phyloP scores from a whole-genome alignment of 495 filamentous ascomycete genomes.

The Talaromyces wortmannii region DNA sequence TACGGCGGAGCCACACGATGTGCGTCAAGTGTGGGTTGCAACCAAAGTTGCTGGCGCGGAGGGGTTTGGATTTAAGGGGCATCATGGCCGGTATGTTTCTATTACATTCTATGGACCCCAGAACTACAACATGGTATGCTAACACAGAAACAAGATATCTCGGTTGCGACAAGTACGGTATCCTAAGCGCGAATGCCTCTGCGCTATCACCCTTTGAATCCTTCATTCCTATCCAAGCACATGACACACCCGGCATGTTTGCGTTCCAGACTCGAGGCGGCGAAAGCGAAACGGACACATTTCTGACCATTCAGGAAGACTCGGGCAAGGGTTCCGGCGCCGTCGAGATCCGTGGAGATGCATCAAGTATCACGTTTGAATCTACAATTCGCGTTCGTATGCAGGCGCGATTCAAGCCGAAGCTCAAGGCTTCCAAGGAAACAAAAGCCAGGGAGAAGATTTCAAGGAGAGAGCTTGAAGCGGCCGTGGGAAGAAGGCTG shows the following conservation, averaged over 20 bases:
- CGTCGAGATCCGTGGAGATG: conserved; percentile 69
- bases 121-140: not conserved
- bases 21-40: conserved; percentile 92
- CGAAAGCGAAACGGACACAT: conserved; percentile 35
- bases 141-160: conserved; percentile 48
- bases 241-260: conserved; percentile 59
- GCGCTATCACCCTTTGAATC: conserved; percentile 79
- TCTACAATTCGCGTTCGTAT: conserved; percentile 81
- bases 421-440: conserved; percentile 67
- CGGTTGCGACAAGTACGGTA: conserved; percentile 74
- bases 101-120: not conserved
- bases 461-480: conserved; percentile 81
- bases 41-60: conserved; percentile 79
- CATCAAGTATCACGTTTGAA: conserved; percentile 58
- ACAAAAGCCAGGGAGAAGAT: conserved; percentile 79
- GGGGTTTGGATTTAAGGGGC: conserved; percentile 73
- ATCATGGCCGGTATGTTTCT: conserved; percentile 69
- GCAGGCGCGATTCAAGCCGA: conserved; percentile 91
- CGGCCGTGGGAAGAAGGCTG: conserved; percentile 64
- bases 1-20: conserved; percentile 88
- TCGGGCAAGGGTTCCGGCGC: conserved; percentile 12
- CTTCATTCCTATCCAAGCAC: conserved; percentile 60
- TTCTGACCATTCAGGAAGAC: conserved; percentile 42
- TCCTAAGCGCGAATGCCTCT: conserved; percentile 67
- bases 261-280: conserved; percentile 57